Evolutionary conservation across 2,329 filamentous ascomycete genomes (phyloP).

Genomic region (Diaporthe sp.): DNA sequence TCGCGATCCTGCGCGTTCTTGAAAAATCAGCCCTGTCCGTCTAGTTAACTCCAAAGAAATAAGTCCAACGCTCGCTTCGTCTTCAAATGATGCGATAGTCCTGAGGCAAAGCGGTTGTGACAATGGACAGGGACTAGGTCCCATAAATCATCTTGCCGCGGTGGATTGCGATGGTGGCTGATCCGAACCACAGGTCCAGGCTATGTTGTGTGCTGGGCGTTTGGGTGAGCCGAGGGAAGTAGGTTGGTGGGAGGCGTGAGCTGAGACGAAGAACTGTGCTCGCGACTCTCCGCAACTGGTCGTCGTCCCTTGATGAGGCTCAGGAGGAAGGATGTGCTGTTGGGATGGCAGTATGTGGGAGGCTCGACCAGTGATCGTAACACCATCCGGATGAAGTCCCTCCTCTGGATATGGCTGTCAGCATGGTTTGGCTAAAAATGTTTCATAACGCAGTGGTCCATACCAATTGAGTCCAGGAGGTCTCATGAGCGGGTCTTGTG

Average conservation of each 20-base stretch:
- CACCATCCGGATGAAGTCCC: not conserved
- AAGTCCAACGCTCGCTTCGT: conserved; percentile 6
- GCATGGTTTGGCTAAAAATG: not conserved
- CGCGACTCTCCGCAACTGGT: not conserved
- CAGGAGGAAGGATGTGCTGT: not conserved
- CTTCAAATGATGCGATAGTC: not conserved
- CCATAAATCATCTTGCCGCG: not conserved
- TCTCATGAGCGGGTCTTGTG: not conserved
- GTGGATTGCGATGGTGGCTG: not conserved
- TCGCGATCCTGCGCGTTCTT: not conserved
- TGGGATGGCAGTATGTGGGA: not conserved
- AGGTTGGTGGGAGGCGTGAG: not conserved
- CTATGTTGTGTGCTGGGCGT: not conserved
- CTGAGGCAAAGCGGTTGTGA: not conserved
- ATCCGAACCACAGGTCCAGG: not conserved
- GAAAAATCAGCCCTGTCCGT: not conserved
- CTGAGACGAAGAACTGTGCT: not conserved
- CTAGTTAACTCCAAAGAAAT: conserved; percentile 3
- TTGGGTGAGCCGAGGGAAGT: not conserved
- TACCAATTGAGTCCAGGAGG: not conserved
- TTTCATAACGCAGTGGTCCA: rapidly evolving
- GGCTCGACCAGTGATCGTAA: not conserved
- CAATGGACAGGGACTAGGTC: not conserved
- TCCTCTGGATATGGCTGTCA: not conserved
- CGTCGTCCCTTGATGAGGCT: not conserved